Percentiles rank a stretch among this genome's conserved stretches.
phyloP scores from a whole-genome alignment of 371 early-diverging fungal species.

The Mucor saturninus region DNA sequence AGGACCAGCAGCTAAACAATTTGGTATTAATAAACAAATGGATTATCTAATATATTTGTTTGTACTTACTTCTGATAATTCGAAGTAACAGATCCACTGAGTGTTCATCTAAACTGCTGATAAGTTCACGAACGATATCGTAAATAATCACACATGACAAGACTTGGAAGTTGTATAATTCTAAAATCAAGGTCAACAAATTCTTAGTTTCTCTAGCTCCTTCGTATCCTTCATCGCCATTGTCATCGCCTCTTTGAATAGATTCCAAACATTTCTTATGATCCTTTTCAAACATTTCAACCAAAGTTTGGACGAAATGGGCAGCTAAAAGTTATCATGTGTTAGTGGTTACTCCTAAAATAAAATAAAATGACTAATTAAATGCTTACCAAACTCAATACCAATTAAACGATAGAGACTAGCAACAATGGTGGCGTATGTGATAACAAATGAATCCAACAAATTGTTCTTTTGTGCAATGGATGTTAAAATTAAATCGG shows the following conservation, averaged over 20 bases:
- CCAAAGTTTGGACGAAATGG: slow-evolving; percentile 81
- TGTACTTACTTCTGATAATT: slow-evolving; percentile 72
- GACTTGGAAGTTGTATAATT: slow-evolving; percentile 91
- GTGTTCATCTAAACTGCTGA: slow-evolving; percentile 72
- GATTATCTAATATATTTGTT: background rate
- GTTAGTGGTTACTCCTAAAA: background rate
- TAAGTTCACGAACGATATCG: slow-evolving; percentile 79
- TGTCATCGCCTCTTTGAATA: slow-evolving; percentile 37
- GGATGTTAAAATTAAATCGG: slow-evolving; percentile 74
- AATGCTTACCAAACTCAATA: slow-evolving; percentile 75
- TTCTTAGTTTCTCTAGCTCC: slow-evolving; percentile 78
- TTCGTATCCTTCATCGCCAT: slow-evolving; percentile 49
- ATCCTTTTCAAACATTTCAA: slow-evolving; percentile 75
- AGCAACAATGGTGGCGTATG: slow-evolving; percentile 86
- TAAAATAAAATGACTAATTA: background rate
- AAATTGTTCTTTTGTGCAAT: slow-evolving; percentile 82
- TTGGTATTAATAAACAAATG: background rate
- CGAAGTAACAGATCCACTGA: slow-evolving; percentile 89
- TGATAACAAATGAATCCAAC: slow-evolving; percentile 87
- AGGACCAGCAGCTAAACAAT: slow-evolving; percentile 71
- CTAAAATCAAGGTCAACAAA: slow-evolving; percentile 79
- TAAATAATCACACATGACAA: slow-evolving; percentile 86
- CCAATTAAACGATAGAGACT: slow-evolving; percentile 83
- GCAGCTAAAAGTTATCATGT: slow-evolving; percentile 59
- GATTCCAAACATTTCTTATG: slow-evolving; percentile 29